Evolutionary conservation across 441 rosid genomes (phyloP).

Genomic region (Populus trichocarpa): DNA sequence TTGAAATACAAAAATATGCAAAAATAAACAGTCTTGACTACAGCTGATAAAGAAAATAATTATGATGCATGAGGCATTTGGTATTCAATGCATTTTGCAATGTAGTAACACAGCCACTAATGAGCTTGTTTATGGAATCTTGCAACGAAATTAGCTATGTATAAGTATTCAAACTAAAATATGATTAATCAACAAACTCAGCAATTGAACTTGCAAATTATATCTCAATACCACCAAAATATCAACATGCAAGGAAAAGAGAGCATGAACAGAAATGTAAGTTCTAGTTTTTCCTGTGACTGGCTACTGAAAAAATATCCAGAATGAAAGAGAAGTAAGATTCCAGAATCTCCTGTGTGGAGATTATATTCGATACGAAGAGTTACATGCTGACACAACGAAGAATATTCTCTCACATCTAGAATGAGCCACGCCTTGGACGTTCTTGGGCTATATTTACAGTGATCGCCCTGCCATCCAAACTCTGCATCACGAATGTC

Average conservation of each 20-base stretch:
- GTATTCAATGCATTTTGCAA: no score
- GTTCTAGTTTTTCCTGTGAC: neutral
- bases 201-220: no score
- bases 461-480: conserved; percentile 52
- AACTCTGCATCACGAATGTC: conserved; percentile 24
- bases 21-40: no score
- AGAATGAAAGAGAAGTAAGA: neutral
- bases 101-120: no score
- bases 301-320: neutral
- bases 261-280: neutral
- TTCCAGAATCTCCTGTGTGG: conserved; percentile 1
- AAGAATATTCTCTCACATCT: neutral
- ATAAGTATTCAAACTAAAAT: no score
- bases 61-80: no score
- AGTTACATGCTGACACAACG: neutral
- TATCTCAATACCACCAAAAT: neutral
- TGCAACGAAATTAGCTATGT: no score
- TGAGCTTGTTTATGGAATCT: no score
- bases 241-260: neutral
- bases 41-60: no score
- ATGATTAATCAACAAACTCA: no score
- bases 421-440: conserved; percentile 27
- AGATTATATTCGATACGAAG: neutral
- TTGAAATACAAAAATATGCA: no score
- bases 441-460: conserved; percentile 55